Evolutionary conservation across 129 eudicot species (phyloP).

Genomic region (carrot (Daucus carota)): DH1_v3.0 NC_030386.2:9455001-9455500

Average conservation of each 20-base stretch:
- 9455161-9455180: slow-evolving; percentile 26
- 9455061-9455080: slow-evolving; percentile 30
- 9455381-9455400: slow-evolving; percentile 26
- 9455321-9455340: slow-evolving; percentile 31
- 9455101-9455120: not conserved
- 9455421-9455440: slow-evolving; percentile 32
- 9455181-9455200: slow-evolving; percentile 18
- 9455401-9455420: slow-evolving; percentile 69
- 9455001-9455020: slow-evolving; percentile 52
- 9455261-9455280: not conserved
- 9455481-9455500: slow-evolving; percentile 46
- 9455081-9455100: slow-evolving; percentile 14
- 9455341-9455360: slow-evolving; percentile 53
- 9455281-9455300: slow-evolving; percentile 31
- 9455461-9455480: slow-evolving; percentile 71
- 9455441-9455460: slow-evolving; percentile 59
- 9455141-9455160: slow-evolving; percentile 10
- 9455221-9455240: not conserved
- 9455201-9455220: slow-evolving; percentile 22
- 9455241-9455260: not conserved
- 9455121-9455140: not conserved
- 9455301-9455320: slow-evolving; percentile 22
- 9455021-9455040: slow-evolving; percentile 43
- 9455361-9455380: slow-evolving; percentile 21
- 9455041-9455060: slow-evolving; percentile 32